Percentiles rank a stretch among this genome's conserved stretches.
phyloP scores from a whole-genome alignment of 176 grass and related monocot species.

The Bonia amplexicaulis region DNA sequence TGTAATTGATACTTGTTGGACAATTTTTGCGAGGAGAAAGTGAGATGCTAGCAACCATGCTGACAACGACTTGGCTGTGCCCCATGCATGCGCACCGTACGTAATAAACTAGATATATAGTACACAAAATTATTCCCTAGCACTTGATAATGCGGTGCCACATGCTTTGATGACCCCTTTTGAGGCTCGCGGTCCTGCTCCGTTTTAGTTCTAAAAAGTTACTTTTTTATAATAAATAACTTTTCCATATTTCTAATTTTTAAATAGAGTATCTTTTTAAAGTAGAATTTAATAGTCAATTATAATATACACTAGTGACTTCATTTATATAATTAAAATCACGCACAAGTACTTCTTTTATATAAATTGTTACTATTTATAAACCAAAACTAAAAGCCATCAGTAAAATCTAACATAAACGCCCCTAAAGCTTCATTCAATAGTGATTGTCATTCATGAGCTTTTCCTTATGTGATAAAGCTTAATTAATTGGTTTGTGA shows the following conservation, averaged over 20 bases:
- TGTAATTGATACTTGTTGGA: not conserved
- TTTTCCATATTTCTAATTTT: too few relatives aligned
- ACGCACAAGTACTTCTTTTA: too few relatives aligned
- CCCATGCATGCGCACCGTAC: not conserved
- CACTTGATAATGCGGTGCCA: not conserved
- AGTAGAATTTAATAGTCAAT: too few relatives aligned
- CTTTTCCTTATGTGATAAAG: not conserved
- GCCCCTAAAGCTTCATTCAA: not conserved
- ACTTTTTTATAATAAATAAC: too few relatives aligned
- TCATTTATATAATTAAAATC: too few relatives aligned
- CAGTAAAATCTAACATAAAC: too few relatives aligned
- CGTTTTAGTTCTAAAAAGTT: too few relatives aligned
- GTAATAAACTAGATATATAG: not conserved
- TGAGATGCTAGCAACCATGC: conserved; percentile 5
- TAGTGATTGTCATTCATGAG: not conserved
- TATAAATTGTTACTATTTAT: too few relatives aligned
- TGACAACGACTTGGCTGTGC: not conserved
- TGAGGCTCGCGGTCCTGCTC: not conserved
- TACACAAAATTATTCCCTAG: not conserved
- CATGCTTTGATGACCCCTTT: not conserved
- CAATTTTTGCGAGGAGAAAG: not conserved
- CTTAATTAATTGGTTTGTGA: not conserved
- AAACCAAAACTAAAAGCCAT: too few relatives aligned
- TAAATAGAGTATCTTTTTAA: too few relatives aligned
- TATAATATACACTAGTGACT: too few relatives aligned